A percentile compares a stretch with the other conserved stretches of the same genome.
Conservation (phyloP, 164 flowering plant genomes). For the Umbellularia californica region DNA sequence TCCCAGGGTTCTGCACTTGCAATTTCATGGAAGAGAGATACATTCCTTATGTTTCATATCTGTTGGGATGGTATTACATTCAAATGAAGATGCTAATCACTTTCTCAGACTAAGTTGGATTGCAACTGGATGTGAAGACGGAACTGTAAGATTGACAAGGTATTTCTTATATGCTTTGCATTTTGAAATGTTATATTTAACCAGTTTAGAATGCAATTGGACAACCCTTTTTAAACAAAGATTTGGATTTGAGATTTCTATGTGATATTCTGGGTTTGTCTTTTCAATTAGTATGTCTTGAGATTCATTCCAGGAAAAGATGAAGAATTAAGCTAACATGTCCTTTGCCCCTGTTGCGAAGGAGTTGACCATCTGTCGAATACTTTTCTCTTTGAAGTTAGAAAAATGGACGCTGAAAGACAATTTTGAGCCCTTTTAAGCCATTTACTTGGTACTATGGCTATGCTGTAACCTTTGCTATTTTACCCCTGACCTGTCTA, state of each 20-base stretch:
- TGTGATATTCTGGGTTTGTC: background rate
- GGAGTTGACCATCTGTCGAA: too few relatives aligned
- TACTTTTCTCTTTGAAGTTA: too few relatives aligned
- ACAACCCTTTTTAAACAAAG: background rate
- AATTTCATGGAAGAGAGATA: constrained; percentile 94
- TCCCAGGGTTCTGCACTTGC: constrained; percentile 68
- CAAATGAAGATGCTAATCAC: constrained; percentile 12
- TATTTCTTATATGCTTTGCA: constrained; percentile 17
- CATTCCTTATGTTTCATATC: constrained; percentile 73
- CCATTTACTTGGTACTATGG: too few relatives aligned
- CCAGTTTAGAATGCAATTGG: background rate
- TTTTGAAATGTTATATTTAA: background rate
- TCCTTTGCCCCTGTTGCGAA: too few relatives aligned
- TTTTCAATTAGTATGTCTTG: background rate
- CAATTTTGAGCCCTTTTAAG: too few relatives aligned
- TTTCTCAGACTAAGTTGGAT: constrained; percentile 48
- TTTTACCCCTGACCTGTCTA: too few relatives aligned
- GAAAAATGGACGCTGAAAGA: too few relatives aligned
- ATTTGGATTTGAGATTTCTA: background rate
- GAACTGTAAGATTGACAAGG: constrained; percentile 93
- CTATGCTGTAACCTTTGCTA: too few relatives aligned
- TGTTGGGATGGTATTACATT: constrained; percentile 19
- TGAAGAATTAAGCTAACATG: too few relatives aligned
- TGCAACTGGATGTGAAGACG: constrained; percentile 98
- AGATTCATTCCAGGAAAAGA: too few relatives aligned